Conservation (phyloP, 805 yeast species). For the Pichia heedii region DNA sequence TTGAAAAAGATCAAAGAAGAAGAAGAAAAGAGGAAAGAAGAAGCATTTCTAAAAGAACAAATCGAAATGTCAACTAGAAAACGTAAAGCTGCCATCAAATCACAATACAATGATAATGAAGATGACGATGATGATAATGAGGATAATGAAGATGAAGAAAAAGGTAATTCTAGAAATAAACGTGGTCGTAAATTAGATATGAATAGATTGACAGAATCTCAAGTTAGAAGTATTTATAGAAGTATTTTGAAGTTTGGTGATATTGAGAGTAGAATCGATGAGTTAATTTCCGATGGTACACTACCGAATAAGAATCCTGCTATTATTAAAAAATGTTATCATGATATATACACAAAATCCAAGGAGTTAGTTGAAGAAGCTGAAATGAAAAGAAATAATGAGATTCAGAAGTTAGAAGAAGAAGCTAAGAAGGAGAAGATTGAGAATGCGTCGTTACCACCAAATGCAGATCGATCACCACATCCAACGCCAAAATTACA, state of each 20-base stretch:
- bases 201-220: slow-evolving; percentile 69
- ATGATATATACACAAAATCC: slow-evolving; percentile 60
- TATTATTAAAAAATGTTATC: slow-evolving; percentile 61
- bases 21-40: slow-evolving; percentile 80
- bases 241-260: slow-evolving; percentile 80
- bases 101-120: slow-evolving; percentile 30
- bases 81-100: slow-evolving; percentile 55
- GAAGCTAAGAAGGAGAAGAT: slow-evolving; percentile 49
- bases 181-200: slow-evolving; percentile 31
- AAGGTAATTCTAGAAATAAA: slow-evolving; percentile 15
- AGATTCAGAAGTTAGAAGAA: slow-evolving; percentile 49
- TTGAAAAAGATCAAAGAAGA: slow-evolving; percentile 81
- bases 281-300: slow-evolving; percentile 81
- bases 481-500: slow-evolving; percentile 28
- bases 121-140: slow-evolving; percentile 29
- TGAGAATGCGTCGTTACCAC: slow-evolving; percentile 24
- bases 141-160: slow-evolving; percentile 17
- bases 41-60: slow-evolving; percentile 79
- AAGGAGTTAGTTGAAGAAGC: slow-evolving; percentile 53
- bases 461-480: slow-evolving; percentile 20
- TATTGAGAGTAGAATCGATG: slow-evolving; percentile 67
- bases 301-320: slow-evolving; percentile 79
- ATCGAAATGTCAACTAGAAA: slow-evolving; percentile 80
- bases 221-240: slow-evolving; percentile 76
- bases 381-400: slow-evolving; percentile 50